phyloP scores from a whole-genome alignment of 2,329 filamentous ascomycete species.

The Hirsutella thompsonii region DNA sequence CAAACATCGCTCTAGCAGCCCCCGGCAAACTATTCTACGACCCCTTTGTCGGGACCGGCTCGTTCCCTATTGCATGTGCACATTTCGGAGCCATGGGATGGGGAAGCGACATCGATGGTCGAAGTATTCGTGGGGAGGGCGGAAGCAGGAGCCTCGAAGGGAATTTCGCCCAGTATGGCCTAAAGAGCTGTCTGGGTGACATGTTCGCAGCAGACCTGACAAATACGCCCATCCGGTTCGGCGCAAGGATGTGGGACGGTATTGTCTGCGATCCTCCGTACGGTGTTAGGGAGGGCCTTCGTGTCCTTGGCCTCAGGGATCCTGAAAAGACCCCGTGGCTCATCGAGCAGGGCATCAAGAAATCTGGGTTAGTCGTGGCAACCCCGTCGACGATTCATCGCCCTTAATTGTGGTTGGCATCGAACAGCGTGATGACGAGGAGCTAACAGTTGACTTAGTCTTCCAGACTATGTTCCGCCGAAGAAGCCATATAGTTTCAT shows the following conservation, averaged over 20 bases:
- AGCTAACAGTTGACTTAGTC: conserved; percentile 17
- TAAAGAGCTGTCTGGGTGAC: conserved; percentile 55
- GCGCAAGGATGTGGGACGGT: conserved; percentile 60
- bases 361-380: conserved; percentile 45
- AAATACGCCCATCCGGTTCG: conserved; percentile 59
- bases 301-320: conserved; percentile 70
- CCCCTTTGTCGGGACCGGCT: conserved; percentile 90
- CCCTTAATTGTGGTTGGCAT: background rate
- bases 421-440: background rate
- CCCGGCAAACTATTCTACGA: conserved; percentile 86
- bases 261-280: conserved; percentile 96
- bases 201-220: conserved; percentile 79
- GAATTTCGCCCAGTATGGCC: conserved; percentile 77
- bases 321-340: conserved; percentile 45
- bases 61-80: conserved; percentile 79
- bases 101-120: conserved; percentile 88
- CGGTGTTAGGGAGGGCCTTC: conserved; percentile 81
- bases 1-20: conserved; percentile 73
- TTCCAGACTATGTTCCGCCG: conserved; percentile 63
- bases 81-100: conserved; percentile 77
- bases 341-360: conserved; percentile 54
- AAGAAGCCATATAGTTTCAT: conserved; percentile 88
- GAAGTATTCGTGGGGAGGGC: conserved; percentile 68
- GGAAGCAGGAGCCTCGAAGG: conserved; percentile 36
- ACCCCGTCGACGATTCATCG: background rate